phyloP scores from a whole-genome alignment of 2,329 filamentous ascomycete genomes.

The Colletotrichum lentis region DNA sequence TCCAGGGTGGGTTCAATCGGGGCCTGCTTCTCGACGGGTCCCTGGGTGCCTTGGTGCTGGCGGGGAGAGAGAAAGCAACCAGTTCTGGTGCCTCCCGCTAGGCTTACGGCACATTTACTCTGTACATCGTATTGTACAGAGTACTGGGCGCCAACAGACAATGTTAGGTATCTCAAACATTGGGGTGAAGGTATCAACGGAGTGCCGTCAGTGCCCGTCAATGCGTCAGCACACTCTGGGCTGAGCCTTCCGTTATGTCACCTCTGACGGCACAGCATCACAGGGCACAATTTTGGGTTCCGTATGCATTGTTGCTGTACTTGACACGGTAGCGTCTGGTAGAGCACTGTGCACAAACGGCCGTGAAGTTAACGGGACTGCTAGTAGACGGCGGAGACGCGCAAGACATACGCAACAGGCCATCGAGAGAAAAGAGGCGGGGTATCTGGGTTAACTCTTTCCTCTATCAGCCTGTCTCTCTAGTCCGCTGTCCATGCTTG shows the following conservation, averaged over 20 bases:
- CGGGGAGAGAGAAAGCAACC: not conserved
- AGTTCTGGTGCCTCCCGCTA: not conserved
- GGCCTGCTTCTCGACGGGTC: not conserved
- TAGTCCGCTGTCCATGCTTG: not conserved
- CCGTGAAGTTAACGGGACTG: not conserved
- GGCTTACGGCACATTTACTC: conserved; percentile 8
- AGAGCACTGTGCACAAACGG: not conserved
- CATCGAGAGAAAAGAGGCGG: conserved; percentile 22
- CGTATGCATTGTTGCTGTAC: not conserved
- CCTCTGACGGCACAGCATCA: conserved; percentile 17
- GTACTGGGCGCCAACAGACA: not conserved
- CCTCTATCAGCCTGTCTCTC: conserved; percentile 4
- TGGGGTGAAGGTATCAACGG: not conserved
- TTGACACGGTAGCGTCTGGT: not conserved
- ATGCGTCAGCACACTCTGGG: conserved; percentile 23
- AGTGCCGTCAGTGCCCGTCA: conserved; percentile 4
- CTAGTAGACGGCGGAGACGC: conserved; percentile 10
- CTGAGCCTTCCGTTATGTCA: conserved; percentile 24
- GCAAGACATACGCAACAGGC: conserved; percentile 18
- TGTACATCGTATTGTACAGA: not conserved
- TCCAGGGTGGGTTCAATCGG: conserved; percentile 15
- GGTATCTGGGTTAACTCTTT: conserved; percentile 2
- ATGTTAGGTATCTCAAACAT: not conserved
- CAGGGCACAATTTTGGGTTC: conserved; percentile 13
- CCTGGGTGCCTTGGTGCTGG: not conserved